These are phyloP conservation scores for Xylariaceae sp. DNA, from an alignment of 2,329 filamentous ascomycete species.

Conservation along the genomic window DNA sequence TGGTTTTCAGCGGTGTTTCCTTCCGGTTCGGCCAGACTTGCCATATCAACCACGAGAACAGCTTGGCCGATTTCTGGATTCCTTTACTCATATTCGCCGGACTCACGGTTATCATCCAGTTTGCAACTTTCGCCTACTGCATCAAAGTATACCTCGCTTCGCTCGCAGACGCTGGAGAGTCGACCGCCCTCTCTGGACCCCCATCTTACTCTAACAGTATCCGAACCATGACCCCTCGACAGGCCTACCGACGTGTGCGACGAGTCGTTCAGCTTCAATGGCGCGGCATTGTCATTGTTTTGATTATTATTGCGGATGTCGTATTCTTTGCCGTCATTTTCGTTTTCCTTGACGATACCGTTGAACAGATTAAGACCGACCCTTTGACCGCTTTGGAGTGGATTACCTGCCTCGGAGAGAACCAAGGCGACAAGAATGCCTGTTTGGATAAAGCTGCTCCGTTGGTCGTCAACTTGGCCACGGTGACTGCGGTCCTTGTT, in stretches of 20 bases:
- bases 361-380: constrained; percentile 53
- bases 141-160: constrained; percentile 90
- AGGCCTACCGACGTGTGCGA: constrained; percentile 80
- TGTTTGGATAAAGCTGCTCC: constrained; percentile 58
- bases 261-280: constrained; percentile 89
- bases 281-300: constrained; percentile 83
- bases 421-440: constrained; percentile 54
- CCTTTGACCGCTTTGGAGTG: constrained; percentile 54
- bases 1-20: constrained; percentile 84
- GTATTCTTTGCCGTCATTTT: constrained; percentile 93
- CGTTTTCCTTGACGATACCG: constrained; percentile 74
- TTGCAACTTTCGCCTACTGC: constrained; percentile 74
- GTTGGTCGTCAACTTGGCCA: constrained; percentile 68
- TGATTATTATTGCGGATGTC: constrained; percentile 85
- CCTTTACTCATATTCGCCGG: constrained; percentile 66
- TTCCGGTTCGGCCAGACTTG: constrained; percentile 89
- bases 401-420: constrained; percentile 63
- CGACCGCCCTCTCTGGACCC: constrained; percentile 66
- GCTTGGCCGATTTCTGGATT: constrained; percentile 82
- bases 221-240: constrained; percentile 71
- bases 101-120: constrained; percentile 60
- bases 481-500: constrained; percentile 74
- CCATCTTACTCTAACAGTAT: constrained; percentile 73
- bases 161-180: constrained; percentile 64
- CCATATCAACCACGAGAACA: constrained; percentile 87